Conservation (phyloP, 805 yeast species). For the Saccharomyces mikatae region DNA sequence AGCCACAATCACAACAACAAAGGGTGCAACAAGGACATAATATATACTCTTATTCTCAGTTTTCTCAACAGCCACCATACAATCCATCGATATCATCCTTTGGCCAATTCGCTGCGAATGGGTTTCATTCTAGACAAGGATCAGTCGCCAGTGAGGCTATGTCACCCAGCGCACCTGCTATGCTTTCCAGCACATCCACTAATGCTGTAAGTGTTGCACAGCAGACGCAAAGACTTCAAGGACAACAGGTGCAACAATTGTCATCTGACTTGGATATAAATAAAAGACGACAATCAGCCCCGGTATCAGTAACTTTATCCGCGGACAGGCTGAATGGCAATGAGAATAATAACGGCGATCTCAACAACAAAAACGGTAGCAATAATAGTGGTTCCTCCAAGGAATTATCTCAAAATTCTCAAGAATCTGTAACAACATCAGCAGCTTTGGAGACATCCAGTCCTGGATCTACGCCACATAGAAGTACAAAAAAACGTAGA, state of each 20-base stretch:
- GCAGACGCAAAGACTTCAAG: not conserved
- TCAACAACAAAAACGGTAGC: not conserved
- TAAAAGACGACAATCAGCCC: not conserved
- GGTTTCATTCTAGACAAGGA: conserved; percentile 25
- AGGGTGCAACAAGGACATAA: not conserved
- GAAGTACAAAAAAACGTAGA: conserved; percentile 2
- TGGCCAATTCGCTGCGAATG: conserved; percentile 20
- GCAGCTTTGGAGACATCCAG: not conserved
- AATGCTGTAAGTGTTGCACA: not conserved
- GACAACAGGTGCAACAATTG: not conserved
- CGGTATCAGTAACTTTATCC: not conserved
- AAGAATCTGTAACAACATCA: not conserved
- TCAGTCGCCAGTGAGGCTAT: conserved; percentile 26
- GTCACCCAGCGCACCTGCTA: conserved; percentile 23
- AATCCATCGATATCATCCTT: conserved; percentile 14
- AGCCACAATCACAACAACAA: conserved; percentile 4
- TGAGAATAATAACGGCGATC: not conserved
- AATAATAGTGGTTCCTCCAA: not conserved
- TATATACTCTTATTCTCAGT: conserved; percentile 22
- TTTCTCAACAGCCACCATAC: conserved; percentile 15
- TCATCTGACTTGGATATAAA: not conserved
- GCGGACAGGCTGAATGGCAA: not conserved
- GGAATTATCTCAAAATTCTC: not conserved
- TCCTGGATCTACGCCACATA: not conserved
- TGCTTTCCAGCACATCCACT: conserved; percentile 6